Base-by-base conservation (phyloP, 805 yeast species). In the Metschnikowia cubensis region DNA sequence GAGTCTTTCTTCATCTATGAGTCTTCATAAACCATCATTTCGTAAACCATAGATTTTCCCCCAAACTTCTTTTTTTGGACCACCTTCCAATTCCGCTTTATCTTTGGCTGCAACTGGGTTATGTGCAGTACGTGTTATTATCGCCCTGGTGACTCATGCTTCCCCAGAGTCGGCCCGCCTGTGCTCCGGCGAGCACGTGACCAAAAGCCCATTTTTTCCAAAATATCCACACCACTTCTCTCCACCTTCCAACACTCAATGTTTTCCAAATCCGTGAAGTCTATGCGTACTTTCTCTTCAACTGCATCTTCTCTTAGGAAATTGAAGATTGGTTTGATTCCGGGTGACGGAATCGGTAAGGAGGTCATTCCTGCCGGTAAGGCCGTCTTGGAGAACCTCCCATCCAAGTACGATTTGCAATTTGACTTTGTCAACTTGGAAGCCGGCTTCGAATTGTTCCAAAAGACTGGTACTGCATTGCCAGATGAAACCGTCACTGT, bases 281-380 rank as follows among this genome's bases (percentile, higher is more conserved):
- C 45, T 18, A 17, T 43, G 38, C 69, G 70, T 52, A 53, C 61
- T 15, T 68, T 70, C 49, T 64, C 74, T 33, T 59, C 71, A 34
- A 51, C 72, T n/a, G 50, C 69, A 13, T 50, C 61, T 10, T 54
- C 67, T 22, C 55, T 64, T 53, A 71, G 69, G 59, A 60, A 63
- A 45, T 62, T 73, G 54, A 73, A 71, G 57, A 73, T 73, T 47
- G 85, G 88, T 52, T 79, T 94, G 65, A 91, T 94, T 60, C 97
- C 99, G 47, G 99, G 99, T 67, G 99, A 94, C 69, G 99, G 99
- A 58, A 94, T 94, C 60, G 99, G 99, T 49, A 83, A 87, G 64
- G 99, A 94, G 73, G 99, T 94, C 42, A 91, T 94, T 53, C 99
- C 99, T 54, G 96, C 98, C 40, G 99, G 99, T 60, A 81, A 82